Percentiles rank a stretch among this genome's conserved stretches.
Conservation (phyloP, 2,329 filamentous ascomycete species). For the Sporothrix brasiliensis region DNA sequence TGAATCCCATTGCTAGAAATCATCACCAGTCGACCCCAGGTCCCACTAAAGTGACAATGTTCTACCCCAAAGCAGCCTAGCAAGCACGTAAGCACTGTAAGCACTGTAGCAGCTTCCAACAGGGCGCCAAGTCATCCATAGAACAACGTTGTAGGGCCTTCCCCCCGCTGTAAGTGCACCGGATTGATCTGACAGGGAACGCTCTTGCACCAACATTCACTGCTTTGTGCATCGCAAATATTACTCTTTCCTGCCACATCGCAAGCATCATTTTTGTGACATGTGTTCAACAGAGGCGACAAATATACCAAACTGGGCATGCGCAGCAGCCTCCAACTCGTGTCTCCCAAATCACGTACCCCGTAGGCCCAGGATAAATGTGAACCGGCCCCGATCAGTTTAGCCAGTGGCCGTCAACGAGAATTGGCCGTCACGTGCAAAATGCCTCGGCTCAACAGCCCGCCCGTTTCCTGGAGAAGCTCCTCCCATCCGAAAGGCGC, state of each 20-base stretch:
- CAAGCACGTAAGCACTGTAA: too few relatives aligned
- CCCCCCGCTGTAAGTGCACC: not conserved
- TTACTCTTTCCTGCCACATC: not conserved
- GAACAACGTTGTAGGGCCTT: not conserved
- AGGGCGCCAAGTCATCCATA: too few relatives aligned
- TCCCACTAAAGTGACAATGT: not conserved
- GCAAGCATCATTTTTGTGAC: not conserved
- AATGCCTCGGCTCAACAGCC: constrained; percentile 21
- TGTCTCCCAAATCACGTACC: not conserved
- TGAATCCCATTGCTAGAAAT: not conserved
- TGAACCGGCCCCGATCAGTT: not conserved
- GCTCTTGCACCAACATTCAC: not conserved
- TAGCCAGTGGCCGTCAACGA: not conserved
- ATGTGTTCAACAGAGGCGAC: not conserved
- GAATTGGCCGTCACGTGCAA: constrained; percentile 16
- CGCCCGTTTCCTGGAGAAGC: too few relatives aligned
- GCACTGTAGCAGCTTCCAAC: too few relatives aligned
- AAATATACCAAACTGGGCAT: not conserved
- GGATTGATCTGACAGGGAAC: too few relatives aligned
- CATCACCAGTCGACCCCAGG: not conserved
- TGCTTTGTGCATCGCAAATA: not conserved
- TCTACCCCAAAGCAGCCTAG: too few relatives aligned
- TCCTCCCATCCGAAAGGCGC: too few relatives aligned
- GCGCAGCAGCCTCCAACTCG: not conserved
- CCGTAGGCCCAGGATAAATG: too few relatives aligned